A percentile compares a stretch with the other conserved stretches of the same genome.
Evolutionary conservation across 306 rosid genomes (phyloP).

Genomic region (Cicer pinnatifidum): DNA sequence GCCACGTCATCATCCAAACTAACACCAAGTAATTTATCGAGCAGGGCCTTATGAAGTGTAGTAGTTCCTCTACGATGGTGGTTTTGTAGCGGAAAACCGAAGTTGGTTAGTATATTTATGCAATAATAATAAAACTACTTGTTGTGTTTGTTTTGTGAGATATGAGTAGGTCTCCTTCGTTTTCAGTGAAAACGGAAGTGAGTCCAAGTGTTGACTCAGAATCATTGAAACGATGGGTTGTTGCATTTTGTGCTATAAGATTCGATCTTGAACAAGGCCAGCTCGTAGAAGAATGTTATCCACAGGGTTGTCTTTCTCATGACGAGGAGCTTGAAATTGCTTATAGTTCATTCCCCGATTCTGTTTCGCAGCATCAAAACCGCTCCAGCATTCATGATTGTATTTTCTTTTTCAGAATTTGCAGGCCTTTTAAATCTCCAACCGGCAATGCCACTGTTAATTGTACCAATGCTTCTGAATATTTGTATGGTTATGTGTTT

Average conservation of each 20-base stretch:
- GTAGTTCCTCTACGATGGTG: background rate
- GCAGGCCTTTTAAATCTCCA: constrained; percentile 50
- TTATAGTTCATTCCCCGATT: constrained; percentile 83
- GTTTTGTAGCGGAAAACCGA: constrained; percentile 44
- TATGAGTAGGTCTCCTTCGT: constrained; percentile 85
- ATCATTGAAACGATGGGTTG: constrained; percentile 69
- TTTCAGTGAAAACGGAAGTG: constrained; percentile 70
- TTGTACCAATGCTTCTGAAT: constrained; percentile 46
- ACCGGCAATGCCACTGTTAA: constrained; percentile 41
- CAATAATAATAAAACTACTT: background rate
- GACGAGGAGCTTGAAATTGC: constrained; percentile 90
- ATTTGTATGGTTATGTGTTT: constrained; percentile 88
- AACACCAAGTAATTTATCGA: constrained; percentile 19
- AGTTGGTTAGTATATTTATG: background rate
- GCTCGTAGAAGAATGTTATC: constrained; percentile 94
- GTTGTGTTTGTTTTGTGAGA: constrained; percentile 41
- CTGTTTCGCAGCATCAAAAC: constrained; percentile 86
- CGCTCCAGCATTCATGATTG: constrained; percentile 87
- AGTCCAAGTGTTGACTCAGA: constrained; percentile 73
- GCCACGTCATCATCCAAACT: constrained; percentile 6
- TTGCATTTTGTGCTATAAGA: constrained; percentile 80
- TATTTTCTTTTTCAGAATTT: constrained; percentile 82
- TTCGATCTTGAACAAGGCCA: constrained; percentile 96
- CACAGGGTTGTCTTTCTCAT: constrained; percentile 68
- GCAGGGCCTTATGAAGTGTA: too few relatives aligned